Conservation (phyloP, 495 filamentous ascomycete genomes). For the Podospora pseudoanserina region DNA sequence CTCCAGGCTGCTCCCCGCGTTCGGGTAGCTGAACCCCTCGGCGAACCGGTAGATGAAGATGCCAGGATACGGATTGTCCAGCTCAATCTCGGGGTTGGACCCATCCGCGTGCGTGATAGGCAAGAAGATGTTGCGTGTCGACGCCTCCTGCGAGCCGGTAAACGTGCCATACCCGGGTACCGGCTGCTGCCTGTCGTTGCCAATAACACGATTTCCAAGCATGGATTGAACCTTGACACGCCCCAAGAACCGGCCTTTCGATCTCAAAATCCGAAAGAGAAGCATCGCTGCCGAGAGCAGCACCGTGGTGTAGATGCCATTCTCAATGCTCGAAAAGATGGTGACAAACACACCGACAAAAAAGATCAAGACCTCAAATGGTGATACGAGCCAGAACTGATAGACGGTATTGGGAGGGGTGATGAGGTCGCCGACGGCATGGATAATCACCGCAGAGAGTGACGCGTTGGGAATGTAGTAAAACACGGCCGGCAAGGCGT, state of each 20-base stretch:
- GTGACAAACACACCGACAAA: conserved; percentile 92
- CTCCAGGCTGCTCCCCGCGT: conserved; percentile 88
- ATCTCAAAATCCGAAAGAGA: conserved; percentile 79
- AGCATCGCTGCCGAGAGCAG: conserved; percentile 71
- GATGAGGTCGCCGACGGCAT: conserved; percentile 93
- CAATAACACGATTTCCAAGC: conserved; percentile 74
- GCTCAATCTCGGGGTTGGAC: conserved; percentile 79
- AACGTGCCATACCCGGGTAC: conserved; percentile 50
- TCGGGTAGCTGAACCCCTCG: conserved; percentile 96
- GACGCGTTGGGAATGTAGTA: conserved; percentile 87
- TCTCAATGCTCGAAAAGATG: conserved; percentile 81
- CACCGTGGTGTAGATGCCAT: conserved; percentile 88
- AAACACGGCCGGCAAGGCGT: conserved; percentile 87
- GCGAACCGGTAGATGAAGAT: conserved; percentile 98
- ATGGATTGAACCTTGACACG: conserved; percentile 87
- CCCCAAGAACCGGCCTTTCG: conserved; percentile 83
- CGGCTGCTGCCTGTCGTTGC: conserved; percentile 42
- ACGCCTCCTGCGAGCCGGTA: conserved; percentile 35
- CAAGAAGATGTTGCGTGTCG: conserved; percentile 75
- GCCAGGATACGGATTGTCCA: conserved; percentile 81
- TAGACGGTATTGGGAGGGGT: conserved; percentile 92
- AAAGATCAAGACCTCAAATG: conserved; percentile 88
- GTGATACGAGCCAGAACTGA: conserved; percentile 92
- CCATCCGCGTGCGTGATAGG: conserved; percentile 85
- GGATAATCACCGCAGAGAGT: conserved; percentile 94